Evolutionary conservation across 257 asterid genomes (phyloP).

Genomic region (Rubia yunnanensis): DNA sequence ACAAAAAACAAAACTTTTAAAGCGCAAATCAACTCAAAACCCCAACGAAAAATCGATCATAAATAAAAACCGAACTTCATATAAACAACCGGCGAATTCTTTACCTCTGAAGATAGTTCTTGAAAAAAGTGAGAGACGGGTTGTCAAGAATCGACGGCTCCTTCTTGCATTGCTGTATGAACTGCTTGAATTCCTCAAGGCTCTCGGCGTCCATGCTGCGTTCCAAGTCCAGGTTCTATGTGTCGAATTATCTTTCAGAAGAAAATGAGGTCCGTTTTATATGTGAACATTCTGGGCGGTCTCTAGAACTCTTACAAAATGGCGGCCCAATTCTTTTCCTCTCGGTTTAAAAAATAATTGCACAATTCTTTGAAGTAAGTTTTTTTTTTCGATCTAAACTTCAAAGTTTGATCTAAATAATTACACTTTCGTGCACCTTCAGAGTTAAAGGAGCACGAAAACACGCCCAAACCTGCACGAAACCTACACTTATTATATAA

Average conservation of each 20-base stretch:
- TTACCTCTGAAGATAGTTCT: conserved; percentile 53
- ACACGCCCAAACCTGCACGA: too few relatives aligned
- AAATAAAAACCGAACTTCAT: background rate
- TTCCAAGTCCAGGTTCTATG: background rate
- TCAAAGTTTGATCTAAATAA: too few relatives aligned
- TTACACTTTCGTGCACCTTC: too few relatives aligned
- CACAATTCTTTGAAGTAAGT: too few relatives aligned
- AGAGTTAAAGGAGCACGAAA: too few relatives aligned
- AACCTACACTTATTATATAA: too few relatives aligned
- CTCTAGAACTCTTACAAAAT: background rate
- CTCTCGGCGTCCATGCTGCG: conserved; percentile 32
- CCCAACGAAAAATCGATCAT: background rate
- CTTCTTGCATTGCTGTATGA: conserved; percentile 36
- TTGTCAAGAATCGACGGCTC: conserved; percentile 39
- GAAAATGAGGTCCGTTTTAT: background rate
- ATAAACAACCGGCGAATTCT: background rate
- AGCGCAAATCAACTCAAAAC: background rate
- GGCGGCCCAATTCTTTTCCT: too few relatives aligned
- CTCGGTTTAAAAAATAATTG: too few relatives aligned
- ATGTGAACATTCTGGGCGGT: background rate
- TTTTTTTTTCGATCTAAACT: too few relatives aligned
- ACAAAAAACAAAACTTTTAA: background rate
- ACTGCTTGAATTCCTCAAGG: conserved; percentile 36
- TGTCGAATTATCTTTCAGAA: background rate
- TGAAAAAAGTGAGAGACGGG: conserved; percentile 53